phyloP scores from a whole-genome alignment of 768 basidiomycete genomes.

The Amanita thiersii region DNA sequence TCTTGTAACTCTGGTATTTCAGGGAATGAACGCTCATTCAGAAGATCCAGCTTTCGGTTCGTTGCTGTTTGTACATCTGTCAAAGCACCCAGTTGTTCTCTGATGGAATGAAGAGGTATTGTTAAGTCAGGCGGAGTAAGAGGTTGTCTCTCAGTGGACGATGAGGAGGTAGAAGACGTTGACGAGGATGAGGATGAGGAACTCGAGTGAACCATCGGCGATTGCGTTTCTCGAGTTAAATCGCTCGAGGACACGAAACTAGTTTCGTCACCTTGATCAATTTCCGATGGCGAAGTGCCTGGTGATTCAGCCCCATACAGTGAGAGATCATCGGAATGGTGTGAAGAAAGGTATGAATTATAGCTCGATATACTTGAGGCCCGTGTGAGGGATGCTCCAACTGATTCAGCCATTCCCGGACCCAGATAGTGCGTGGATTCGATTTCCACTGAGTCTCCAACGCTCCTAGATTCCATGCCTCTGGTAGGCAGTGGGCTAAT shows the following conservation, averaged over 20 bases:
- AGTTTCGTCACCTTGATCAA: slow-evolving; percentile 13
- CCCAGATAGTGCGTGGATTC: slow-evolving; percentile 3
- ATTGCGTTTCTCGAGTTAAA: slow-evolving; percentile 10
- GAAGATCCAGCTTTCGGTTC: slow-evolving; percentile 52
- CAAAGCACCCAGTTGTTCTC: slow-evolving; percentile 50
- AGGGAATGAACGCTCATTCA: slow-evolving; percentile 40
- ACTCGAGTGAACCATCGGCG: slow-evolving; percentile 7
- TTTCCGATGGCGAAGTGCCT: slow-evolving; percentile 4
- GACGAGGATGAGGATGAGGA: slow-evolving; percentile 9
- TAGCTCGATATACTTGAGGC: slow-evolving; percentile 33
- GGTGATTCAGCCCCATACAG: slow-evolving; percentile 20
- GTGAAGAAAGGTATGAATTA: slow-evolving; percentile 40
- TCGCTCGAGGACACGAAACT: slow-evolving; percentile 13
- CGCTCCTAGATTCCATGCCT: slow-evolving; percentile 4
- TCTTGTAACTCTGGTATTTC: slow-evolving; percentile 32
- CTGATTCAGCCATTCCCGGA: not conserved
- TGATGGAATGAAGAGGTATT: slow-evolving; percentile 47
- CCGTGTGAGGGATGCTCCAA: slow-evolving; percentile 21
- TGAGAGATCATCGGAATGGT: slow-evolving; percentile 68
- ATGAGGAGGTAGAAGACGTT: slow-evolving; percentile 10
- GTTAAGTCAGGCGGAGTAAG: slow-evolving; percentile 35
- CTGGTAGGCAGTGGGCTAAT: not conserved
- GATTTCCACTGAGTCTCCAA: slow-evolving; percentile 6
- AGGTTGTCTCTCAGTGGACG: slow-evolving; percentile 24
- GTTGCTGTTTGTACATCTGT: slow-evolving; percentile 55